Conservation (phyloP, 1,139 yeast species). For the Geotrichum citri-aurantii region DNA sequence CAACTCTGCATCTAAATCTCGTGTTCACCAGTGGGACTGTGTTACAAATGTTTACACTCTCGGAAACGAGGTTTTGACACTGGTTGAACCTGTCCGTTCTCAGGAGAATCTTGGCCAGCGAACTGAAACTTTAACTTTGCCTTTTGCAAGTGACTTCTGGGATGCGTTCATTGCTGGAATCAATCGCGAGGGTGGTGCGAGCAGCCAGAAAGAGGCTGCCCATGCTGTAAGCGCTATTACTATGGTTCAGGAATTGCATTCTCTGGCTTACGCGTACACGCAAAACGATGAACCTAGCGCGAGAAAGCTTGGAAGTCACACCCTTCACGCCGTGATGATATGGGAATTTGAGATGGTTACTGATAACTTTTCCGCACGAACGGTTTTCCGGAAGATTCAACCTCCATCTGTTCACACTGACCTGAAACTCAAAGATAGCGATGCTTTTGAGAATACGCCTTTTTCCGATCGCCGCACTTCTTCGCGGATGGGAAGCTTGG, state of each 20-base stretch:
- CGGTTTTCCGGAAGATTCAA: slow-evolving; percentile 30
- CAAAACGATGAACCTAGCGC: slow-evolving; percentile 8
- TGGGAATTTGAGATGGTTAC: slow-evolving; percentile 36
- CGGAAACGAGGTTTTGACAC: slow-evolving; percentile 33
- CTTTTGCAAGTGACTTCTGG: slow-evolving; percentile 39
- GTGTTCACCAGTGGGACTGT: slow-evolving; percentile 30
- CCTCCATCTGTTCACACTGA: slow-evolving; percentile 8
- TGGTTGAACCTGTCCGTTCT: slow-evolving; percentile 29
- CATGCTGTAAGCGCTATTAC: slow-evolving; percentile 33
- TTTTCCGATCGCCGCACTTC: slow-evolving; percentile 13
- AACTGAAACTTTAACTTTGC: slow-evolving; percentile 33
- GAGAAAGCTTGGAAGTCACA: background rate
- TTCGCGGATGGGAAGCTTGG: slow-evolving; percentile 5
- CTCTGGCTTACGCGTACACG: slow-evolving; percentile 18
- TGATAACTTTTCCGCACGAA: slow-evolving; percentile 35
- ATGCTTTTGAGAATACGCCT: slow-evolving; percentile 7
- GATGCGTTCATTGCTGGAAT: slow-evolving; percentile 37
- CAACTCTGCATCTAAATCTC: slow-evolving; percentile 15
- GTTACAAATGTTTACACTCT: slow-evolving; percentile 32
- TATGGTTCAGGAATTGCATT: slow-evolving; percentile 34
- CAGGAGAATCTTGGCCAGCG: slow-evolving; percentile 29
- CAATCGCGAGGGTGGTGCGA: slow-evolving; percentile 22
- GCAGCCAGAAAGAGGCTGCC: slow-evolving; percentile 32
- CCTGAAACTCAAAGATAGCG: slow-evolving; percentile 7
- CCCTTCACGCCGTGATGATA: slow-evolving; percentile 29